These are phyloP conservation scores for Paramecium caudatum DNA, from an alignment of 73 alveolate species.

Conservation along the genomic window DNA sequence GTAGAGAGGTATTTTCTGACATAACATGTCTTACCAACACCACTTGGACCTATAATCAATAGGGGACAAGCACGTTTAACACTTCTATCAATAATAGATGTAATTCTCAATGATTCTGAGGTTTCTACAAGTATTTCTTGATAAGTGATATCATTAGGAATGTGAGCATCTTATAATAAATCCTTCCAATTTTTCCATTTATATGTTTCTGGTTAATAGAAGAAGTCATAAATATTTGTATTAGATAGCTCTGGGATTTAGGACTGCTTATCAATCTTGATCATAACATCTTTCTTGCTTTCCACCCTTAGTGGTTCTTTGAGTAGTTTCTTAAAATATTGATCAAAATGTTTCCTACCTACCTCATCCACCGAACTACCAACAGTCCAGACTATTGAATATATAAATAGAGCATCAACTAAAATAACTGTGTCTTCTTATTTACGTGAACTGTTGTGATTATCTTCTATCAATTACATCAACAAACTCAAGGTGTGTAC, in stretches of 20 bases:
- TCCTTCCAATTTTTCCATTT: conserved; percentile 95
- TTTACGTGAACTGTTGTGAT: not conserved
- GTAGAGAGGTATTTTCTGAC: conserved; percentile 82
- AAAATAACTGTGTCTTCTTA: not conserved
- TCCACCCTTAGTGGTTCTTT: conserved; percentile 81
- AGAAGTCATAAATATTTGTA: conserved; percentile 82
- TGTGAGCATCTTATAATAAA: conserved; percentile 81
- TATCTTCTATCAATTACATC: conserved; percentile 10
- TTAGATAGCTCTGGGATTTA: conserved; percentile 84
- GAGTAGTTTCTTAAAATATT: conserved; percentile 80
- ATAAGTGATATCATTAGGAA: conserved; percentile 77
- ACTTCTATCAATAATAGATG: conserved; percentile 84
- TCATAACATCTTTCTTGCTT: conserved; percentile 72
- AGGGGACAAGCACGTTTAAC: conserved; percentile 83
- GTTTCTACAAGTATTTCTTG: conserved; percentile 92
- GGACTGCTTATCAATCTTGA: conserved; percentile 84
- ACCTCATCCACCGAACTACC: conserved; percentile 92
- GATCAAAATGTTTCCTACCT: conserved; percentile 89
- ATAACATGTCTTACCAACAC: conserved; percentile 91
- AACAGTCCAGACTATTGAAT: conserved; percentile 90
- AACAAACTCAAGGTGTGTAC: conserved; percentile 43
- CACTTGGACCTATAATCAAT: conserved; percentile 92
- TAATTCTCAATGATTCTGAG: conserved; percentile 88
- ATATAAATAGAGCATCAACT: conserved; percentile 92
- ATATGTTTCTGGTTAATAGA: conserved; percentile 83